These are phyloP conservation scores for Daedaleopsis sinensis DNA, from an alignment of 768 basidiomycete species.

Conservation along the genomic window DNA sequence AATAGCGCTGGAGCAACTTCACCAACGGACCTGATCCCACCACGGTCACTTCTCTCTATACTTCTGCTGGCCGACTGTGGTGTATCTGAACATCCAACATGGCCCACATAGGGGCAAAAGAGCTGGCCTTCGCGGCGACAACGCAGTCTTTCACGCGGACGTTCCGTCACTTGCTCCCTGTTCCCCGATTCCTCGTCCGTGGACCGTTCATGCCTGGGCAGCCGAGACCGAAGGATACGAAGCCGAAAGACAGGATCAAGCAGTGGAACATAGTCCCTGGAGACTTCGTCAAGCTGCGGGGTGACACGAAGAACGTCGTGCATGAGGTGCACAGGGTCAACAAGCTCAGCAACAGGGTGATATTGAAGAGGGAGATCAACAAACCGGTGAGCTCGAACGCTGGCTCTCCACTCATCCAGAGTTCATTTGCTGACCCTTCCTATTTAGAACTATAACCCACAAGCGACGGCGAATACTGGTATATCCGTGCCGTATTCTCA, in stretches of 20 bases:
- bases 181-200: slow-evolving; percentile 54
- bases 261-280: slow-evolving; percentile 90
- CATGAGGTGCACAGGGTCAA: slow-evolving; percentile 78
- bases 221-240: slow-evolving; percentile 55
- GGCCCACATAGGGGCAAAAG: slow-evolving; percentile 8
- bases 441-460: slow-evolving; percentile 16
- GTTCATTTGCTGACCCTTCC: neutral
- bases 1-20: slow-evolving; percentile 1
- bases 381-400: slow-evolving; percentile 29
- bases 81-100: slow-evolving; percentile 2
- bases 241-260: slow-evolving; percentile 72
- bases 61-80: neutral
- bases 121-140: slow-evolving; percentile 32
- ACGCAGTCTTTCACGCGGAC: slow-evolving; percentile 53
- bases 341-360: slow-evolving; percentile 67
- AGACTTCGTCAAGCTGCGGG: slow-evolving; percentile 72
- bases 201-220: slow-evolving; percentile 27
- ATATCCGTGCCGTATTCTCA: slow-evolving; percentile 71
- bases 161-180: slow-evolving; percentile 64
- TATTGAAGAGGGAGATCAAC: slow-evolving; percentile 49
- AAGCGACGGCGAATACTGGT: slow-evolving; percentile 25
- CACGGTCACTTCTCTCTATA: neutral
- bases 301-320: slow-evolving; percentile 59
- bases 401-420: slow-evolving; percentile 5
- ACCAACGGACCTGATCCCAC: neutral